phyloP scores from a whole-genome alignment of 768 basidiomycete species.

The Termitomyces sp. region DNA sequence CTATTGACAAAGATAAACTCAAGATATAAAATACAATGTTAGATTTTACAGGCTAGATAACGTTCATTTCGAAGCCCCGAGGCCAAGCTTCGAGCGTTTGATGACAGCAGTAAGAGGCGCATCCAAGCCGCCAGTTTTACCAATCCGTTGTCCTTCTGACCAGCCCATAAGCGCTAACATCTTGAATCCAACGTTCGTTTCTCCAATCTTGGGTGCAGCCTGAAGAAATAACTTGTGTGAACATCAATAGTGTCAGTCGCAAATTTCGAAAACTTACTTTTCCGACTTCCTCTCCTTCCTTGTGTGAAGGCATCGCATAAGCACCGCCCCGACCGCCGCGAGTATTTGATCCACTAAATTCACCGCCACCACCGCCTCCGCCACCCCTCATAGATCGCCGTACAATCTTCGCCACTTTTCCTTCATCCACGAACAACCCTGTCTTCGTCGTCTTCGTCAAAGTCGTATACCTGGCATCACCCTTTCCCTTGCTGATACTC shows the following conservation, averaged over 20 bases:
- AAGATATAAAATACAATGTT: neutral
- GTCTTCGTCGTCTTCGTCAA: slow-evolving; percentile 63
- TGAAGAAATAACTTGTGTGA: slow-evolving; percentile 19
- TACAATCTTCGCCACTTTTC: slow-evolving; percentile 44
- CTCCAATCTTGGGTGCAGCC: slow-evolving; percentile 78
- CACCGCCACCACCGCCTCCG: slow-evolving; percentile 19
- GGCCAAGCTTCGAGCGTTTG: slow-evolving; percentile 79
- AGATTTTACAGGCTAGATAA: neutral
- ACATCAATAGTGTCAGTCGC: neutral
- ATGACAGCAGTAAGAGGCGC: slow-evolving; percentile 78
- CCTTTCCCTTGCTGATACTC: slow-evolving; percentile 71
- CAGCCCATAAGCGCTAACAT: slow-evolving; percentile 91
- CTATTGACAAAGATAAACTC: too few species aligned
- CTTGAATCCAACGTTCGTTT: slow-evolving; percentile 79
- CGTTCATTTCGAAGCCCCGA: slow-evolving; percentile 54
- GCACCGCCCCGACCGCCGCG: slow-evolving; percentile 21
- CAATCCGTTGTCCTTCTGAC: slow-evolving; percentile 78
- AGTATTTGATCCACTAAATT: slow-evolving; percentile 27
- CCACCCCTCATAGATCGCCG: slow-evolving; percentile 31
- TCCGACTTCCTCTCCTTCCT: slow-evolving; percentile 87
- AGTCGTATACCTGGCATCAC: slow-evolving; percentile 67
- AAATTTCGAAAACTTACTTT: slow-evolving; percentile 34
- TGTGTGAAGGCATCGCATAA: slow-evolving; percentile 39
- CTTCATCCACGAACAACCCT: slow-evolving; percentile 51
- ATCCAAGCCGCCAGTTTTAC: slow-evolving; percentile 59